Evolutionary conservation across 2,329 filamentous ascomycete genomes (phyloP).

Genomic region (Xylariales sp.): DNA sequence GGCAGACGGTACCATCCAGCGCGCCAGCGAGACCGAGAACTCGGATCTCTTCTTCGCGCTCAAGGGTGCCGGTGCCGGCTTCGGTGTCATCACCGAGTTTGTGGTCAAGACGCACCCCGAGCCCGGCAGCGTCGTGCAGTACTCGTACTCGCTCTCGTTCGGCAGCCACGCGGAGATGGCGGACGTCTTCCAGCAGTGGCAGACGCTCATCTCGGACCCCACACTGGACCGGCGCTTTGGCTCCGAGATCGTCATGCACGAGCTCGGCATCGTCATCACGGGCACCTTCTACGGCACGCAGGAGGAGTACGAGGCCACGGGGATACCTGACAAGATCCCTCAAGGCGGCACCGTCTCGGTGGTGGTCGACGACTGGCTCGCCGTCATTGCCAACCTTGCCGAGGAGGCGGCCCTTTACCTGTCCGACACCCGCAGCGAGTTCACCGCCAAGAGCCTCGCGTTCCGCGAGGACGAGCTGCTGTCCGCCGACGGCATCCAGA

Average conservation of each 20-base stretch:
- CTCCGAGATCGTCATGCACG: constrained; percentile 50
- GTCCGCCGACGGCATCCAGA: constrained; percentile 35
- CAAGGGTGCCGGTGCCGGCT: constrained; percentile 51
- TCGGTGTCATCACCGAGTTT: constrained; percentile 55
- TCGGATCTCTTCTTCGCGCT: constrained; percentile 52
- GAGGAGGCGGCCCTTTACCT: constrained; percentile 43
- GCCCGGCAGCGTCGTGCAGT: constrained; percentile 52
- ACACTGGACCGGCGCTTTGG: constrained; percentile 55
- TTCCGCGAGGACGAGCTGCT: constrained; percentile 47
- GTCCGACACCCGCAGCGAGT: constrained; percentile 42
- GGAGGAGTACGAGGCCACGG: constrained; percentile 48
- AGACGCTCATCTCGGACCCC: constrained; percentile 49
- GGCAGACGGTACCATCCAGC: constrained; percentile 46
- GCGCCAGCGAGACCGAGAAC: constrained; percentile 42
- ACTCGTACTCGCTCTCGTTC: constrained; percentile 50
- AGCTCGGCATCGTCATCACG: constrained; percentile 50
- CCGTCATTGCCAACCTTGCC: constrained; percentile 47
- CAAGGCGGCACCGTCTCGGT: constrained; percentile 34
- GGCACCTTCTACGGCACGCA: constrained; percentile 59
- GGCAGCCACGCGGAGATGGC: constrained; percentile 43
- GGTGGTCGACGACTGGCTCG: constrained; percentile 60
- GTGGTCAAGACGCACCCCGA: constrained; percentile 51
- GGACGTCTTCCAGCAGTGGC: constrained; percentile 52
- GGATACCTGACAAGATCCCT: constrained; percentile 45
- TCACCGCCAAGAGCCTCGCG: constrained; percentile 55